Percentiles rank a stretch among this genome's conserved stretches.
phyloP scores from a whole-genome alignment of 2,329 filamentous ascomycete genomes.

The Cryphonectria japonica region DNA sequence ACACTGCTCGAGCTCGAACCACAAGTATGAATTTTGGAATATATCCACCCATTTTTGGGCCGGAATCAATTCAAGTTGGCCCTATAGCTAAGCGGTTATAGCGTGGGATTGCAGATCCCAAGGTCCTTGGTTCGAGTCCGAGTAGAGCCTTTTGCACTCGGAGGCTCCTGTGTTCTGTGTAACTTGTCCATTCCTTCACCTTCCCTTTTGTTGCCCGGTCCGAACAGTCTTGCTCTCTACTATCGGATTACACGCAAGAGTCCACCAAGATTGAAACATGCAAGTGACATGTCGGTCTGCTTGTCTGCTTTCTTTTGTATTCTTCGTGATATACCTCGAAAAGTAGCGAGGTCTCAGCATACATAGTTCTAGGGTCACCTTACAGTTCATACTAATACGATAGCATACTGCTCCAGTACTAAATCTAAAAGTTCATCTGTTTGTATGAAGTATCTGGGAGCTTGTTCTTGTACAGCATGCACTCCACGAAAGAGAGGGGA shows the following conservation, averaged over 20 bases:
- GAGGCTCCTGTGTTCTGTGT: background rate
- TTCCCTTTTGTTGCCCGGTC: background rate
- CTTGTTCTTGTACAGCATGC: too few relatives aligned
- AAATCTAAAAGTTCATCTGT: too few relatives aligned
- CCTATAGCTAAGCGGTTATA: constrained; percentile 9
- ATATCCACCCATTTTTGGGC: background rate
- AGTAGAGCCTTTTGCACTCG: background rate
- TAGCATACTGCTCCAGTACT: background rate
- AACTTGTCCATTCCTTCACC: background rate
- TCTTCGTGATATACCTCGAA: background rate
- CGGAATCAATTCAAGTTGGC: background rate
- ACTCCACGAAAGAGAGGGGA: too few relatives aligned
- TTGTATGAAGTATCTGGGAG: too few relatives aligned
- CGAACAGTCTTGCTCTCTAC: background rate
- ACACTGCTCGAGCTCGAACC: background rate
- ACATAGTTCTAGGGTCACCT: too few relatives aligned
- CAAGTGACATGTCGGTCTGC: background rate
- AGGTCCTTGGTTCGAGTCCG: constrained; percentile 10
- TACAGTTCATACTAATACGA: background rate
- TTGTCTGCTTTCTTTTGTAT: background rate
- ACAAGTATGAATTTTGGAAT: background rate
- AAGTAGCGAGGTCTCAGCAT: too few relatives aligned
- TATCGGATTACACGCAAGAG: background rate
- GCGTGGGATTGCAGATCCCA: constrained; percentile 10
- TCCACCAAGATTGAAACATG: background rate